Evolutionary conservation across 768 basidiomycete species (phyloP).

Genomic region (Trametes cubensis): DNA sequence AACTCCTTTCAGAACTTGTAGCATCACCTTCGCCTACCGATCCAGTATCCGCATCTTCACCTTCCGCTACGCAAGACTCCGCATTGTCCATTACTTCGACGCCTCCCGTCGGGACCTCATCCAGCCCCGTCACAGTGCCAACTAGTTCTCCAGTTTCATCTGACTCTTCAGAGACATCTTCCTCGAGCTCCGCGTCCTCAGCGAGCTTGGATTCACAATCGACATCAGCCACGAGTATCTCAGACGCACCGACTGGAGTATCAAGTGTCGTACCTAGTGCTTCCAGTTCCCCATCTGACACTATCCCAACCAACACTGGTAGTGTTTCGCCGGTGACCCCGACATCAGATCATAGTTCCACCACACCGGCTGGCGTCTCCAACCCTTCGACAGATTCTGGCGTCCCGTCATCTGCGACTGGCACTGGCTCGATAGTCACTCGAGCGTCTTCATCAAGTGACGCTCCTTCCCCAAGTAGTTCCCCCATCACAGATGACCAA

Average conservation of each 20-base stretch:
- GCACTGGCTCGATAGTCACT: neutral
- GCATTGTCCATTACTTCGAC: neutral
- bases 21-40: neutral
- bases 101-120: neutral
- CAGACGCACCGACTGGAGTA: neutral
- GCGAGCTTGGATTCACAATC: neutral
- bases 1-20: neutral
- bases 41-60: slow-evolving; percentile 1
- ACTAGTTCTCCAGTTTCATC: neutral
- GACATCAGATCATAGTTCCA: neutral
- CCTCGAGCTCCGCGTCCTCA: neutral
- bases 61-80: neutral
- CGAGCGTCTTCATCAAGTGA: neutral
- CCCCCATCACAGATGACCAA: slow-evolving; percentile 37
- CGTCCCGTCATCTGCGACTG: slow-evolving; percentile 1
- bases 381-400: neutral
- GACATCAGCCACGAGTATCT: neutral
- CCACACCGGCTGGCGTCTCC: neutral
- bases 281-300: too few relatives aligned
- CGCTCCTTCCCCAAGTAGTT: slow-evolving; percentile 41
- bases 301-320: too few relatives aligned
- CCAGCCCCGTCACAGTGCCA: neutral
- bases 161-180: neutral
- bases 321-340: neutral
- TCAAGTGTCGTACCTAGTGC: neutral